Evolutionary conservation across 345 rosid species (phyloP).

Genomic region (Salix udensis): DNA sequence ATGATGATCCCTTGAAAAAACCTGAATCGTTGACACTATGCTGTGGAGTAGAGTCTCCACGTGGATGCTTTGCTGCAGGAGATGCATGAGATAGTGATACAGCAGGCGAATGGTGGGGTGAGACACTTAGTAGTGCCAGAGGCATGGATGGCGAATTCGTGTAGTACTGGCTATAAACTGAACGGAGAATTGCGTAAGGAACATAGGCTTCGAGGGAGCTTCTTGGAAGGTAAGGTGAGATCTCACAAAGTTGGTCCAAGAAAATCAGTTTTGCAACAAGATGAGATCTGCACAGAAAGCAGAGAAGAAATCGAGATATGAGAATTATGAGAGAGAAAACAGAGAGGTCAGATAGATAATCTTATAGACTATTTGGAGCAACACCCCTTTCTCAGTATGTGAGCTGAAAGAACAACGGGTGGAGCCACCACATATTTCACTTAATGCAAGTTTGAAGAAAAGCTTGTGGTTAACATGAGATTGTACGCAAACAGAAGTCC

Average conservation of each 20-base stretch:
- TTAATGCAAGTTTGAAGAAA: neutral
- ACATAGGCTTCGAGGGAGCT: conserved; percentile 81
- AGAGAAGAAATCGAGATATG: neutral
- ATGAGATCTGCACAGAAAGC: conserved; percentile 60
- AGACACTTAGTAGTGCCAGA: conserved; percentile 41
- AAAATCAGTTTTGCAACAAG: conserved; percentile 89
- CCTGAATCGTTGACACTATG: conserved; percentile 52
- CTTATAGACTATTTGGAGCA: neutral
- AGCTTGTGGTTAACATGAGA: neutral
- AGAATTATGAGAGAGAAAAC: neutral
- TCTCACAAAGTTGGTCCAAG: conserved; percentile 93
- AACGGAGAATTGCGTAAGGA: conserved; percentile 80
- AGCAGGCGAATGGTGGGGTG: conserved; percentile 77
- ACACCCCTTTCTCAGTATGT: neutral
- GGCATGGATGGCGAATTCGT: conserved; percentile 65
- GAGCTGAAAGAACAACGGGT: neutral
- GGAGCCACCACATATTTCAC: neutral
- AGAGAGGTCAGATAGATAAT: neutral
- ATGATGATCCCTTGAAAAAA: conserved; percentile 73
- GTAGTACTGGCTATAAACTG: conserved; percentile 86
- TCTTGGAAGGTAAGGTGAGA: conserved; percentile 84
- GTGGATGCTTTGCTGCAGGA: conserved; percentile 56
- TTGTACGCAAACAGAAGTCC: neutral
- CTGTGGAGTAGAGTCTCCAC: conserved; percentile 77
- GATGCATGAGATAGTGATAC: conserved; percentile 65